These are phyloP conservation scores for Syzygium aromaticum DNA, from an alignment of 345 rosid genomes.

Conservation along the genomic window DNA sequence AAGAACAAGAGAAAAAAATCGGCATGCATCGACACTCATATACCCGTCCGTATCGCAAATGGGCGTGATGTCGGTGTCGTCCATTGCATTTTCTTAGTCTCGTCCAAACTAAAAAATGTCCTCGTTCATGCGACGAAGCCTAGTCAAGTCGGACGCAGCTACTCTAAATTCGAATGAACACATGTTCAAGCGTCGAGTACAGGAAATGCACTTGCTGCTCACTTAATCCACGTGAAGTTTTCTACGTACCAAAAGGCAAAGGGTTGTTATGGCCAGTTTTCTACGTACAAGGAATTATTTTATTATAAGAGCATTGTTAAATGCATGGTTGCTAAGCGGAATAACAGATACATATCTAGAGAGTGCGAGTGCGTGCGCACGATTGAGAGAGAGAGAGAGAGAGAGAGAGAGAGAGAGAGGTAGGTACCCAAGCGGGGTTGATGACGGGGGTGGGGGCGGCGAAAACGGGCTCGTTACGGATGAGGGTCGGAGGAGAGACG, in stretches of 20 bases:
- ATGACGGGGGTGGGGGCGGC: slow-evolving; percentile 64
- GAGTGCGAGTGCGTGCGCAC: neutral
- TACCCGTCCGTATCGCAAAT: neutral
- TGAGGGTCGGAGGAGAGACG: slow-evolving; percentile 46
- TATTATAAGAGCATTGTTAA: neutral
- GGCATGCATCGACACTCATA: neutral
- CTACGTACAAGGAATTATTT: neutral
- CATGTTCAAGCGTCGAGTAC: neutral
- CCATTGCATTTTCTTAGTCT: neutral
- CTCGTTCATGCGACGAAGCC: neutral
- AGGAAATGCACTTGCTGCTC: neutral
- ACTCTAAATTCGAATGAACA: neutral
- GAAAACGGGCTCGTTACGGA: slow-evolving; percentile 67
- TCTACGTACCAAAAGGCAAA: neutral
- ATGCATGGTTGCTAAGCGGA: neutral
- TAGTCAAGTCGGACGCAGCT: neutral
- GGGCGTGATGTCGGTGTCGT: neutral
- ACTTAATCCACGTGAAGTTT: neutral
- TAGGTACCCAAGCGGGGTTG: slow-evolving; percentile 27
- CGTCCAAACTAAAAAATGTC: neutral
- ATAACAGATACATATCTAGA: neutral
- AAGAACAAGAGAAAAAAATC: neutral
- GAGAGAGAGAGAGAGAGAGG: neutral
- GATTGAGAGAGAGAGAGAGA: neutral
- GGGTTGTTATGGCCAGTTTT: neutral